Percentiles rank a stretch among this genome's conserved stretches.
Evolutionary conservation across 371 early-diverging fungal species (phyloP).

Genomic region (Mortierella sp.): DNA sequence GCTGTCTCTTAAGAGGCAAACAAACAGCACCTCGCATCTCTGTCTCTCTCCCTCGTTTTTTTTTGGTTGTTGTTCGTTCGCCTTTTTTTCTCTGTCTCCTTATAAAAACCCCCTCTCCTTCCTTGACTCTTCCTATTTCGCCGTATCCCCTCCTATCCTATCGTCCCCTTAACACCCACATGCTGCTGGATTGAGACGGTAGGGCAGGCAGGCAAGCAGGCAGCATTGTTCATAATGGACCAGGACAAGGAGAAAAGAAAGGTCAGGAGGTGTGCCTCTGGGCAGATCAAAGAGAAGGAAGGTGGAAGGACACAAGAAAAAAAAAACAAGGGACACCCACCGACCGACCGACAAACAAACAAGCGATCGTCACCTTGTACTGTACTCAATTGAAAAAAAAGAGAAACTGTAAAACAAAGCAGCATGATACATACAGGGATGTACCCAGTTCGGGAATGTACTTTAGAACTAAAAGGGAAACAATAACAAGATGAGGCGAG

Average conservation of each 20-base stretch:
- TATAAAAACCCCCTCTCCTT: neutral
- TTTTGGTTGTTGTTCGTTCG: constrained; percentile 4
- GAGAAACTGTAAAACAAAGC: neutral
- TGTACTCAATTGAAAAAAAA: neutral
- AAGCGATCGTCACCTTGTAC: neutral
- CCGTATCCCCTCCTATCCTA: neutral
- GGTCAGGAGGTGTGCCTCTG: neutral
- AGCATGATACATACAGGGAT: neutral
- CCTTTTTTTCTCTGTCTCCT: neutral
- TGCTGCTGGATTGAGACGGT: neutral
- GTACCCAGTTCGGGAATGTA: constrained; percentile 14
- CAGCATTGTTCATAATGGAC: constrained; percentile 5
- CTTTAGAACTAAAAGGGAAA: neutral
- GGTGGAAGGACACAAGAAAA: too few species aligned
- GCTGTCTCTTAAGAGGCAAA: neutral
- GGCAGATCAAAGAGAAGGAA: neutral
- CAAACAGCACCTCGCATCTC: neutral
- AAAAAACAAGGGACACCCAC: constrained; percentile 9
- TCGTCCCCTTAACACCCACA: neutral
- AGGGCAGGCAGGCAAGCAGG: neutral
- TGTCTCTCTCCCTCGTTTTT: constrained; percentile 2
- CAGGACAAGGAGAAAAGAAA: neutral
- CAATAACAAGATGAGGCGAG: neutral
- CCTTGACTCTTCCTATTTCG: neutral
- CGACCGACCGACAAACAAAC: neutral